Evolutionary conservation across 805 yeast genomes (phyloP), one percentile per base, ranked within the genome.

Genomic region (Sugiyamaella boreocaroliniensis): DNA sequence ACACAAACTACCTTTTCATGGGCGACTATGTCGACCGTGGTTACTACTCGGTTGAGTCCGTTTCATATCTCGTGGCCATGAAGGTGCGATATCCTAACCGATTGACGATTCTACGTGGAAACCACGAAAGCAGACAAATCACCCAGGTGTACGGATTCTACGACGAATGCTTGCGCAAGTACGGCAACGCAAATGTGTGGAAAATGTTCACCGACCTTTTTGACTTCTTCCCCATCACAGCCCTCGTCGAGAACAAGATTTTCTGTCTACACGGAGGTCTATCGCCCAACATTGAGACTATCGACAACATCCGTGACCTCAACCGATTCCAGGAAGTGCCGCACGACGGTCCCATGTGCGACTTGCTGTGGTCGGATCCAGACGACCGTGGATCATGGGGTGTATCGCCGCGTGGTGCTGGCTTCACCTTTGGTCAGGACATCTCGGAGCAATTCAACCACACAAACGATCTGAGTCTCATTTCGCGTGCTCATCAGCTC

Each of bases 381-480:
- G 98, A 90, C 69, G 97, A 90, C 70, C 78, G 97, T 67, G 96
- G 96, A 62, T 96, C 96, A 64, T 90, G 98, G 98, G 97, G 97
- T 58, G 89, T 90, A 62, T 83, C 92, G 67, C 97, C 97, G 71
- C 83, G 98, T 79, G 97, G 97, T 76, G 98, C 98, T 58, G 98
- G 98, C 71, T 90, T 87, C 85, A 89, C 97, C 65, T 90, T 90
- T 79, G 98, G 98, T 64, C 96, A 86, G 76, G 97, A 90, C 76
- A 89, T 90, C 66, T 80, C 88, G 63, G 96, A 89, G 71, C 97
- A 90, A 71, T 90, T 90, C 74, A 90, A 90, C 69, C 97, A 90
- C 74, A 85, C 95, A 22, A 90, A 90, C 69, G 90, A 87, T 64
- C 76, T 90, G 63, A 79, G 86, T 56, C 77, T 90, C 55, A 87